Percentiles rank a stretch among this genome's conserved stretches.
Conservation (phyloP, 352 stramenopile species). For the Globisporangium megalacanthum region DNA sequence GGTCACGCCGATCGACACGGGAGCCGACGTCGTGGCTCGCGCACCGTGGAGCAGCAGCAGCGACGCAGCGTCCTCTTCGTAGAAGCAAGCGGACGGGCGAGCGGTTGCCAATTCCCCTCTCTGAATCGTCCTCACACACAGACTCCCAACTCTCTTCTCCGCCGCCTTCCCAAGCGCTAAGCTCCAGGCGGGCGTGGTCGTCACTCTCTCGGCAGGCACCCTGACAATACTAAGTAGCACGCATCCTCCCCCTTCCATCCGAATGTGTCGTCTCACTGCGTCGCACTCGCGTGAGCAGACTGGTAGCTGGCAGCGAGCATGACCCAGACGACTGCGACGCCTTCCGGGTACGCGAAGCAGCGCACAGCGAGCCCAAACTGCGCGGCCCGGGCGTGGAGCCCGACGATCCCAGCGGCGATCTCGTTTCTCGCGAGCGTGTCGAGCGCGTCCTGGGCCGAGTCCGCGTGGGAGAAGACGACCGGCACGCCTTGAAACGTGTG, state of each 20-base stretch:
- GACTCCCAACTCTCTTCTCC: neutral
- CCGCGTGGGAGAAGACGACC: slow-evolving; percentile 32
- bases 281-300: slow-evolving; percentile 9
- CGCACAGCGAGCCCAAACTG: slow-evolving; percentile 72
- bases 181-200: too few species aligned
- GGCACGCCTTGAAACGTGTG: slow-evolving; percentile 88
- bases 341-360: slow-evolving; percentile 76
- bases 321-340: slow-evolving; percentile 63
- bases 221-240: neutral
- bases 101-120: neutral
- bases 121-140: neutral
- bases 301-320: slow-evolving; percentile 81
- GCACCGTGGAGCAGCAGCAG: slow-evolving; percentile 31
- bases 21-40: slow-evolving; percentile 34
- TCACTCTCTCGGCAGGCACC: too few species aligned
- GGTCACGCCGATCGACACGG: slow-evolving; percentile 15
- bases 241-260: neutral
- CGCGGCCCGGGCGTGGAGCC: slow-evolving; percentile 42
- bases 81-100: neutral
- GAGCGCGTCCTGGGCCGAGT: slow-evolving; percentile 30
- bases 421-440: slow-evolving; percentile 34
- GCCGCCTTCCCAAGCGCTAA: neutral
- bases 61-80: slow-evolving; percentile 9
- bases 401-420: slow-evolving; percentile 56
- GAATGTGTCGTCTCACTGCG: neutral